These are phyloP conservation scores for Nothophytophthora sp. DNA, from an alignment of 352 stramenopile species.

Conservation along the genomic window DNA sequence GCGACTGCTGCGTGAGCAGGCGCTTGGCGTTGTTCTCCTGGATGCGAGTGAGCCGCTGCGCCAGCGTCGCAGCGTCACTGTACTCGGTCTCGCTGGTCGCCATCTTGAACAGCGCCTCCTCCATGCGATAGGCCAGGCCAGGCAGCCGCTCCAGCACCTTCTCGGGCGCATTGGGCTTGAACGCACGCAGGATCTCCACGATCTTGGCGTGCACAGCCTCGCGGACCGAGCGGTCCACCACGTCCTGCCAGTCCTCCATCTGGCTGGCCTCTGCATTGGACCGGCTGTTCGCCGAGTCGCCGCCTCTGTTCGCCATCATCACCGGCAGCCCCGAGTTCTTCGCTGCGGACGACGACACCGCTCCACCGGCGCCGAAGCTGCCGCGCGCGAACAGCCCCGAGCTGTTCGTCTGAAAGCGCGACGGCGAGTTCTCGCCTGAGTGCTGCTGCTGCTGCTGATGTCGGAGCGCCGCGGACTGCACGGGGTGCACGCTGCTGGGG, in stretches of 20 bases:
- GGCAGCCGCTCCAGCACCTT: conserved; percentile 96
- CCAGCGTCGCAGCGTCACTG: conserved; percentile 90
- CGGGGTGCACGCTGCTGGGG: conserved; percentile 35
- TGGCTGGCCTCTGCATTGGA: conserved; percentile 11
- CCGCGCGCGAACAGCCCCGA: conserved; percentile 6
- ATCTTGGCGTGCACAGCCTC: conserved; percentile 67
- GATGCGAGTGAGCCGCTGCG: conserved; percentile 91
- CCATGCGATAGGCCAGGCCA: conserved; percentile 95
- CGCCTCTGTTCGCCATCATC: no score
- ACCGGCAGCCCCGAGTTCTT: no score
- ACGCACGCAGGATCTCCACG: conserved; percentile 89
- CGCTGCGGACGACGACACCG: no score
- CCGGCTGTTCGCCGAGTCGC: no score
- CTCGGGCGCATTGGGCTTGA: conserved; percentile 94
- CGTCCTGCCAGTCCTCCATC: conserved; percentile 32
- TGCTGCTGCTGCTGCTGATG: conserved; percentile 28
- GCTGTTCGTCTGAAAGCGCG: conserved; percentile 18
- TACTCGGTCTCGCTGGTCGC: conserved; percentile 89
- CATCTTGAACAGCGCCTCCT: conserved; percentile 93
- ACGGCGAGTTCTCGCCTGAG: conserved; percentile 11
- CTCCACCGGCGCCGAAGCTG: conserved; percentile 2
- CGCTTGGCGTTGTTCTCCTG: conserved; percentile 69
- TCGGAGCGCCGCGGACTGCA: neutral
- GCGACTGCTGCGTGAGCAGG: conserved; percentile 62
- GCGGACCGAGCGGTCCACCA: conserved; percentile 30